Conservation (phyloP, 2,329 filamentous ascomycete species). For the Colletotrichum incanum region DNA sequence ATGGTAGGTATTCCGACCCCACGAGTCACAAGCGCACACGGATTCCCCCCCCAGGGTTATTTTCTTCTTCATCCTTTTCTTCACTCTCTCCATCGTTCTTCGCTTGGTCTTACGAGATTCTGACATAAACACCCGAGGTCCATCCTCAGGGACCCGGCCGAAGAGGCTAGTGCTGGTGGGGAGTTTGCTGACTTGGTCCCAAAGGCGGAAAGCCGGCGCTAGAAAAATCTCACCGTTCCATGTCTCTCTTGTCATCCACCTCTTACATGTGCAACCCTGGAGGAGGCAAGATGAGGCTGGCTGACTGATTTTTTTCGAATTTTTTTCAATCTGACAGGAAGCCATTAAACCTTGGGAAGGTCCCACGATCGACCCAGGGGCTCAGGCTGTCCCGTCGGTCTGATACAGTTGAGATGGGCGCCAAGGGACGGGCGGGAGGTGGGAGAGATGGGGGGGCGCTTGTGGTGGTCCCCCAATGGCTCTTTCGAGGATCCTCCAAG, state of each 20-base stretch:
- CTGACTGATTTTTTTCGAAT: not conserved
- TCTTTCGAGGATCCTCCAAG: not conserved
- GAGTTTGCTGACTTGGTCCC: not conserved
- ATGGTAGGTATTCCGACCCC: not conserved
- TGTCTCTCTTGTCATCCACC: not conserved
- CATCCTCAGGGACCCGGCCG: not conserved
- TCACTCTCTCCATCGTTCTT: not conserved
- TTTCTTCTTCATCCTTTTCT: too few species aligned
- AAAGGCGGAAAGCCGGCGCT: not conserved
- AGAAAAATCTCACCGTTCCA: not conserved
- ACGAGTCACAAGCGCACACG: not conserved
- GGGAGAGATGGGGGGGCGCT: not conserved
- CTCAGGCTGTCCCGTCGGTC: constrained; percentile 4
- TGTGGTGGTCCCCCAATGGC: not conserved
- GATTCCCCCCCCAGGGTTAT: not conserved
- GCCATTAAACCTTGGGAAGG: not conserved
- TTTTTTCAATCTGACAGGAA: not conserved
- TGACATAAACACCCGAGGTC: not conserved
- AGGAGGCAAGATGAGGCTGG: constrained; percentile 8
- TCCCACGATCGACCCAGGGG: constrained; percentile 18
- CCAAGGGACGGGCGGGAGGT: constrained; percentile 20
- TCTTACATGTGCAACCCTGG: not conserved
- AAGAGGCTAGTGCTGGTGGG: not conserved
- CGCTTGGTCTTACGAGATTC: not conserved
- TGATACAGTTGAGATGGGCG: constrained; percentile 9